These are phyloP conservation scores for Musa itinerans DNA, from an alignment of 176 grass and related monocot species.

Conservation along the genomic window DNA sequence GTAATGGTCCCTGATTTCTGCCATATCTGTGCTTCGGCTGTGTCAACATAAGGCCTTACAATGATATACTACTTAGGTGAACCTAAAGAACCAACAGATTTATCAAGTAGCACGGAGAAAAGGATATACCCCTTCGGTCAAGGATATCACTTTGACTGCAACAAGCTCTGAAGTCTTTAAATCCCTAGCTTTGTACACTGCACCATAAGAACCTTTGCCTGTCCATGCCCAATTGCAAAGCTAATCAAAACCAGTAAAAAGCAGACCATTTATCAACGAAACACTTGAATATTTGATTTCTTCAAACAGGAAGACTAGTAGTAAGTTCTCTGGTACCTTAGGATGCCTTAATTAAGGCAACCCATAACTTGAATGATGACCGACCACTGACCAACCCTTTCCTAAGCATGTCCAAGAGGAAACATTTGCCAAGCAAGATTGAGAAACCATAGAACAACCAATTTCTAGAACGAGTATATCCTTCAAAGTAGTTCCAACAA, in stretches of 20 bases:
- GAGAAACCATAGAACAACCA: background rate
- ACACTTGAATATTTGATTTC: background rate
- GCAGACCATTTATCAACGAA: background rate
- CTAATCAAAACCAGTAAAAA: slow-evolving; percentile 12
- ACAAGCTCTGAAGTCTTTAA: slow-evolving; percentile 91
- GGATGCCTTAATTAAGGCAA: no score
- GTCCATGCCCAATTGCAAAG: slow-evolving; percentile 24
- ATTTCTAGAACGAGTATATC: background rate
- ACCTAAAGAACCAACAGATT: background rate
- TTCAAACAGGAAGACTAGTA: background rate
- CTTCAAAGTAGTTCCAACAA: background rate
- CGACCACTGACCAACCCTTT: no score
- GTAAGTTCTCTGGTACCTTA: background rate
- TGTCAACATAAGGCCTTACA: background rate
- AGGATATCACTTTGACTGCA: slow-evolving; percentile 96
- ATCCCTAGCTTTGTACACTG: slow-evolving; percentile 99
- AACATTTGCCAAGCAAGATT: background rate
- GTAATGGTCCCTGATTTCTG: background rate
- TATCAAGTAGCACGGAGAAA: slow-evolving; percentile 8
- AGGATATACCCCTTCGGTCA: slow-evolving; percentile 83
- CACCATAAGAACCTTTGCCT: slow-evolving; percentile 99
- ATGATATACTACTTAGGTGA: background rate
- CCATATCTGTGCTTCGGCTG: background rate
- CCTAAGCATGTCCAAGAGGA: background rate
- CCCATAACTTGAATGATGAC: no score